phyloP scores from a whole-genome alignment of 2,329 filamentous ascomycete genomes.

The Fusarium lateritium region DNA sequence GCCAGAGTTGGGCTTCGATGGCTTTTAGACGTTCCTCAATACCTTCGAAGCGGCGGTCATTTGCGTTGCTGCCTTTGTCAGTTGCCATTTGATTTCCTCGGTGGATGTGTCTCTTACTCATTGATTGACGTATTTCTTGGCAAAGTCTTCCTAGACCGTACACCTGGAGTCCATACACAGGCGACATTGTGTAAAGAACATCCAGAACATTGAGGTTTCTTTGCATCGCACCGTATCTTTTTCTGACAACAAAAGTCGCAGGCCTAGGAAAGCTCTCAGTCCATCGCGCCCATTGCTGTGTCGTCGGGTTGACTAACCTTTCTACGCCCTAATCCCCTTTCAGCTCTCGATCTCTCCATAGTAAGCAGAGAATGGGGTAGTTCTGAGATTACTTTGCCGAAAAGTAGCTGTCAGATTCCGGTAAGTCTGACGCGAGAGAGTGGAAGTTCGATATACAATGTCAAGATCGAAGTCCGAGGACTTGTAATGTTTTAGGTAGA shows the following conservation, averaged over 20 bases:
- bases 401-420: too few relatives aligned
- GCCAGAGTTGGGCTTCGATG: slow-evolving; percentile 20
- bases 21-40: slow-evolving; percentile 10
- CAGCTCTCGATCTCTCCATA: neutral
- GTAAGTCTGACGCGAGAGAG: too few relatives aligned
- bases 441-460: neutral
- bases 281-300: too few relatives aligned
- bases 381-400: too few relatives aligned
- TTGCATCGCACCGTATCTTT: slow-evolving; percentile 28
- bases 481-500: neutral
- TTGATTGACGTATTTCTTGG: neutral
- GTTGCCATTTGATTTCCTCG: neutral
- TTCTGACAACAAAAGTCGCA: slow-evolving; percentile 17
- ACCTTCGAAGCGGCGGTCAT: neutral
- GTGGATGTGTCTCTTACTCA: neutral
- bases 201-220: slow-evolving; percentile 9
- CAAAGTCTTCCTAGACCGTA: neutral
- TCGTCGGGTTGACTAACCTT: neutral
- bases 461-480: neutral
- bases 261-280: neutral
- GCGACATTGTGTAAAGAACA: slow-evolving; percentile 5
- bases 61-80: neutral
- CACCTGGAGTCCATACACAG: slow-evolving; percentile 14
- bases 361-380: neutral
- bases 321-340: slow-evolving; percentile 11